Evolutionary conservation across 1,284 basidiomycete species (phyloP).

Genomic region (Ceratobasidium sp.): DNA sequence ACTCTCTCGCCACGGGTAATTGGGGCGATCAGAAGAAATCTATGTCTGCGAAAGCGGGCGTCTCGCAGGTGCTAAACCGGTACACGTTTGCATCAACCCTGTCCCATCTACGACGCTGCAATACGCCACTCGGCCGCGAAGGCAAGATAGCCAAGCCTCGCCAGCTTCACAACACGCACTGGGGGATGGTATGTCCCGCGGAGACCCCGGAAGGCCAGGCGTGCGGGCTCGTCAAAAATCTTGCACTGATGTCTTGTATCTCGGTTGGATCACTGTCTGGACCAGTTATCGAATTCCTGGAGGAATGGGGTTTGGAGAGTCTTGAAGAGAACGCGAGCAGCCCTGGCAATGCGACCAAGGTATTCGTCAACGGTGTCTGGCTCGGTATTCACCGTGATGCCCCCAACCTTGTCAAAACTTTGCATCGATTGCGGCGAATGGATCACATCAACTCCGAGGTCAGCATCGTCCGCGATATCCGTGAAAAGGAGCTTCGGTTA

Average conservation of each 20-base stretch:
- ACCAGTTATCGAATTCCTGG: slow-evolving; percentile 97
- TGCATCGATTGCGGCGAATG: slow-evolving; percentile 91
- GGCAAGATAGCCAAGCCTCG: slow-evolving; percentile 99
- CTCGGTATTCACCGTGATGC: slow-evolving; percentile 99
- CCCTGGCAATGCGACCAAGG: slow-evolving; percentile 87
- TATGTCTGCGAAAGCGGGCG: slow-evolving; percentile 97
- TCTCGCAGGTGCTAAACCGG: slow-evolving; percentile 98
- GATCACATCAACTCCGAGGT: slow-evolving; percentile 97
- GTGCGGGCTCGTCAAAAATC: slow-evolving; percentile 98
- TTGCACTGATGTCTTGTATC: slow-evolving; percentile 97
- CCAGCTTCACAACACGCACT: slow-evolving; percentile 99
- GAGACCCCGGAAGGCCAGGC: slow-evolving; percentile 99
- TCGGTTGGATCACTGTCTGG: slow-evolving; percentile 97
- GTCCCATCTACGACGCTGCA: slow-evolving; percentile 97
- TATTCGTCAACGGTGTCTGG: slow-evolving; percentile 99
- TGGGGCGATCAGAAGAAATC: slow-evolving; percentile 99
- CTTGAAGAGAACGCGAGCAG: slow-evolving; percentile 91
- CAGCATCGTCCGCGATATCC: slow-evolving; percentile 95
- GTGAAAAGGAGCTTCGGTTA: slow-evolving; percentile 92
- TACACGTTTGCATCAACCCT: slow-evolving; percentile 99
- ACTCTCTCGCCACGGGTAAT: slow-evolving; percentile 98
- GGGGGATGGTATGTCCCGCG: slow-evolving; percentile 99
- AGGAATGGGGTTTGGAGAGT: slow-evolving; percentile 97
- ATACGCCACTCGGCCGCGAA: slow-evolving; percentile 97
- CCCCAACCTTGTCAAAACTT: slow-evolving; percentile 89